Base-by-base conservation (phyloP, 257 asterid genomes). In the Linderniella brevidens region DNA sequence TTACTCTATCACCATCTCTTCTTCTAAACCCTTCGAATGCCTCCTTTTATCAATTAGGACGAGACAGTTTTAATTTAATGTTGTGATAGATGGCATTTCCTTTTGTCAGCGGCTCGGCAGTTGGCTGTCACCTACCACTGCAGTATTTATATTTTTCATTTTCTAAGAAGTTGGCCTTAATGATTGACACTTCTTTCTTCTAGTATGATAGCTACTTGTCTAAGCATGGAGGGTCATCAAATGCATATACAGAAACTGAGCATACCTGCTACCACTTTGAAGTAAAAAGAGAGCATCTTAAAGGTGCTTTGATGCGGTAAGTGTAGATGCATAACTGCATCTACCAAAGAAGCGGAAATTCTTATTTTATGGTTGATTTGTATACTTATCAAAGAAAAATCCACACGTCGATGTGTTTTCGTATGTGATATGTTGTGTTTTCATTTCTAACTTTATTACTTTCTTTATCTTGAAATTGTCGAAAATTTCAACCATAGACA, bases 221-320 rank as follows among this genome's bases (percentile, higher is more conserved):
- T 54, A 81, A 85, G 78, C 99, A 75, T 63, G 99, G 99, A 58
- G 98, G 99, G 14, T 75, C 93, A n/a, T 90, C 99, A 47, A 90
- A 90, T 71, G 99, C 96, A 13, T 85, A 81, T 68, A 90, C 99
- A n/a, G 99, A 90, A 66, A 85, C 99, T 8, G 96, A 90, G 84
- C 74, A 81, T 62, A 85, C 99, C 19, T 85, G 96, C 74, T 90
- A 90, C 71, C 92, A 90, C 66, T 90, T 90, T 73, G 99, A 90
- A 48, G 96, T 90, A 53, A 81, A 90, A 55, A 71, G 65, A 61
- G 99, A 90, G 80, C 85, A 73, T 74, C 94, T 90, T 19, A 43
- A 77, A 67, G 96, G 92, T 56, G 94, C 98, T 42, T 68, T 85
- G 70, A 75, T 67, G 57, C 81, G 99, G 99, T 85, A 77, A 62